phyloP scores from a whole-genome alignment of 1,139 yeast genomes.

The Spencermartinsiella ligniputridi region DNA sequence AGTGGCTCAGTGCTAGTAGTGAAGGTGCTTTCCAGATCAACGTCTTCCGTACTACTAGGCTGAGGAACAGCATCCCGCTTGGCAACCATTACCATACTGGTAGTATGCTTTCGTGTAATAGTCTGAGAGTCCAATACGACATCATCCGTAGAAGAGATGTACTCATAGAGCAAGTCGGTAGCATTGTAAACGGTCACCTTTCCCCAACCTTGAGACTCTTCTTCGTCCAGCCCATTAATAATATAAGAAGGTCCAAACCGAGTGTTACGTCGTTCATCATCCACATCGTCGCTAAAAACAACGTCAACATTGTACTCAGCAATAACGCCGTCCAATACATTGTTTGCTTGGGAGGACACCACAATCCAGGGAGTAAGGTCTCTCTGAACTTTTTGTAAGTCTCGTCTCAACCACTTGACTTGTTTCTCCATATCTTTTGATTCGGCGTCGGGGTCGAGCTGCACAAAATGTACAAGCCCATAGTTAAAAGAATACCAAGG shows the following conservation, averaged over 20 bases:
- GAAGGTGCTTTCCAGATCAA: background rate
- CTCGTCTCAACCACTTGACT: slow-evolving; percentile 38
- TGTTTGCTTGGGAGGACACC: slow-evolving; percentile 27
- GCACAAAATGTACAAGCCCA: slow-evolving; percentile 31
- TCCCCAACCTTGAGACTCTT: slow-evolving; percentile 33
- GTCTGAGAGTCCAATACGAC: background rate
- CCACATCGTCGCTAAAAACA: slow-evolving; percentile 30
- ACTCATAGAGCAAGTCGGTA: slow-evolving; percentile 43
- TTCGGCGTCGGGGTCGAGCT: slow-evolving; percentile 31
- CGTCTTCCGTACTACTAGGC: background rate
- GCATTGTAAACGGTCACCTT: slow-evolving; percentile 48
- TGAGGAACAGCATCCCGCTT: background rate
- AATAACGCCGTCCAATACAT: slow-evolving; percentile 28
- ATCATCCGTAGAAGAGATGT: slow-evolving; percentile 32
- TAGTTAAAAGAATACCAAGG: slow-evolving; percentile 33
- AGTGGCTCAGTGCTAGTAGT: background rate
- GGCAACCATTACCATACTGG: background rate
- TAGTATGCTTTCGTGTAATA: background rate
- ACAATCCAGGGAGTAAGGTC: slow-evolving; percentile 32
- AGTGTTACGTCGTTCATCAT: slow-evolving; percentile 28
- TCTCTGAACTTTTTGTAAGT: slow-evolving; percentile 37
- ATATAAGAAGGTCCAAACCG: slow-evolving; percentile 31
- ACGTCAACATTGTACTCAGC: slow-evolving; percentile 28
- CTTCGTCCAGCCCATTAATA: slow-evolving; percentile 25
- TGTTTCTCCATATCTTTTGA: slow-evolving; percentile 22